Evolutionary conservation across 148 eudicot species (phyloP), one percentile per base, ranked within the genome.

Genomic region (Cornus suecica): DNA sequence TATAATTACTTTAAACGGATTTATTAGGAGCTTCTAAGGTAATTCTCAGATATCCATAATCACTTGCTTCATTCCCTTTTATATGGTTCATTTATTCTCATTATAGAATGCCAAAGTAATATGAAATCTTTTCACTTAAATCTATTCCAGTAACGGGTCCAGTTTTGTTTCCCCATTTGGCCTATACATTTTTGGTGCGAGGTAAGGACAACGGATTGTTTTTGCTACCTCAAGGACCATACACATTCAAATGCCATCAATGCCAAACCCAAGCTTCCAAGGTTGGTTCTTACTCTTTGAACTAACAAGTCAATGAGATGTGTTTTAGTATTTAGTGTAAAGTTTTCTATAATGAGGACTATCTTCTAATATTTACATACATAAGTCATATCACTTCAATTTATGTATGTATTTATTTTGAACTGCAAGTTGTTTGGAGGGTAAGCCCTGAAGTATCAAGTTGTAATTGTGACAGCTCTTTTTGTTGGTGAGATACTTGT

Each of bases 271-370:
- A 61, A 15, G n/a, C 15, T 32, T 32, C 25, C 31, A 37, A 73
- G 67, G 54, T 73, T 61, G 11, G 76, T 61, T 34, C 76, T 72
- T 61, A 14, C 67, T 24, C 66, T 34, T 22, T 25, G 76, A 68
- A 73, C 31, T 73, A 23, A 52, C 37, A 61, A 73, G 18, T 8
- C 62, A 73, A 73, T 10, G 16, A 32, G 4, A 23, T n/a, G 27
- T n/a, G n/a, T n/a, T n/a, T n/a, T n/a, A n/a, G n/a, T n/a, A n/a
- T n/a, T n/a, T 56, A 5, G 3, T 56, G 62, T 48, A 48, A 48
- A 15, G 54, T 10, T 67, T 27, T 30, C 62, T 4, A 32, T 31
- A 42, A 20, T 56, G 74, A n/a, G n/a, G 74, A 22, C 41, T 52
- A 23, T 71, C 3, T 27, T 4, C 29, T 25, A 28, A 71, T 54